Evolutionary conservation across 768 basidiomycete genomes (phyloP).

Genomic region (Collybia sordida): DNA sequence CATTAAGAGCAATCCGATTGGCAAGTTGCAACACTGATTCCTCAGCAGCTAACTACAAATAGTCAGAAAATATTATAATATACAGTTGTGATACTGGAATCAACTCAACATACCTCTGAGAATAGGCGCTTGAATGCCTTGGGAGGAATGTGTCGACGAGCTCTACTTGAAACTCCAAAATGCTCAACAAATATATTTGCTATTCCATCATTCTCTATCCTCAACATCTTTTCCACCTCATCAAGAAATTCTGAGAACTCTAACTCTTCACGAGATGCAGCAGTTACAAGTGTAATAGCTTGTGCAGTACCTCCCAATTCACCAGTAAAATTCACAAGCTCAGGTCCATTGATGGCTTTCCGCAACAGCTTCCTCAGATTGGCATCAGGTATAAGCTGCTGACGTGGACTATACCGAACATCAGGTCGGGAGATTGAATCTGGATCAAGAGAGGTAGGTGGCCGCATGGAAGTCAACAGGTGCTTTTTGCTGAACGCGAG

Average conservation of each 20-base stretch:
- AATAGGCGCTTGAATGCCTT: too few relatives aligned
- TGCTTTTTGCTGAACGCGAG: conserved; percentile 16
- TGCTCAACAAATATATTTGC: not conserved
- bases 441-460: not conserved
- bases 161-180: not conserved
- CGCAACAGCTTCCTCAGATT: not conserved
- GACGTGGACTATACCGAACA: not conserved
- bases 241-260: not conserved
- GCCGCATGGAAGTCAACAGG: conserved; percentile 9
- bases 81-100: too few relatives aligned
- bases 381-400: not conserved
- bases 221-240: not conserved
- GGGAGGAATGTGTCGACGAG: too few relatives aligned
- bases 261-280: not conserved
- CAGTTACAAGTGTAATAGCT: not conserved
- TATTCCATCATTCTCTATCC: not conserved
- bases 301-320: too few relatives aligned
- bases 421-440: not conserved
- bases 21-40: conserved; percentile 5
- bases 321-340: too few relatives aligned
- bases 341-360: not conserved
- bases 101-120: too few relatives aligned
- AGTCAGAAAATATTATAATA: too few relatives aligned
- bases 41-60: not conserved
- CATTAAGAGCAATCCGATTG: not conserved